Base-by-base conservation (phyloP, 768 basidiomycete genomes). In the Phylloporus arenicola region DNA sequence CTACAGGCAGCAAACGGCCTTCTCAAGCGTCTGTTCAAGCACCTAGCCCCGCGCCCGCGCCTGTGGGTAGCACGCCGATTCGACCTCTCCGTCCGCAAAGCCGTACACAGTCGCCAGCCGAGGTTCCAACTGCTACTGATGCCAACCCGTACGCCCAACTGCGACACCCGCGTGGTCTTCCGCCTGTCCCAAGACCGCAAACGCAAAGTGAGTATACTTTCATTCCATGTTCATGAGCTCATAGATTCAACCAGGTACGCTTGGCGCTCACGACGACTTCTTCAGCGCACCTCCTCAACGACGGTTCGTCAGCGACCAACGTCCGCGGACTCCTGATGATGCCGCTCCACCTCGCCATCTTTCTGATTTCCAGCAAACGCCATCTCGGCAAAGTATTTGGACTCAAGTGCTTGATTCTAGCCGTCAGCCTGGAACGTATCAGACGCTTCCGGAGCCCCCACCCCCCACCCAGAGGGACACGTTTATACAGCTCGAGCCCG, bases 331-430 rank as follows among this genome's bases (percentile, higher is more conserved):
- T 3, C 75, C 78, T 55, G 76, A 80, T 51, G 83, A 84, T 22
- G 79, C 80, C 51, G 74, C 68, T 20, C 77, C 74, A 51, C 65
- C 76, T 31, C 80, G 78, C 16, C 75, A 74, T 14, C 82, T 84
- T 51, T 73, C 81, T 17, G 80, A 83, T 6, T 70, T 75, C 31
- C 72, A 75, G 20, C 60, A 50, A 75, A 52, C 52, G 2, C 69
- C 80, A 40, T 70, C 80, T 25, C 79, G 86, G 39, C 85, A 88
- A 48, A 80, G 72, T 43, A 77, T 94, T 50, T 97, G 93, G 94
- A 92, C 87, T 60, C 85, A 90, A 64, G 89, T 88, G 41, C 81
- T 94, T 54, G 88, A 94, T 50, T 76, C 83, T 38, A 77, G 80
- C 24, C 78, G 75, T 37, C 73, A 76, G 38, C 68, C 76, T 39